A percentile compares a stretch with the other conserved stretches of the same genome.
Evolutionary conservation across 208 protist species (phyloP).

Genomic region (Leishmania amazonensis): DNA sequence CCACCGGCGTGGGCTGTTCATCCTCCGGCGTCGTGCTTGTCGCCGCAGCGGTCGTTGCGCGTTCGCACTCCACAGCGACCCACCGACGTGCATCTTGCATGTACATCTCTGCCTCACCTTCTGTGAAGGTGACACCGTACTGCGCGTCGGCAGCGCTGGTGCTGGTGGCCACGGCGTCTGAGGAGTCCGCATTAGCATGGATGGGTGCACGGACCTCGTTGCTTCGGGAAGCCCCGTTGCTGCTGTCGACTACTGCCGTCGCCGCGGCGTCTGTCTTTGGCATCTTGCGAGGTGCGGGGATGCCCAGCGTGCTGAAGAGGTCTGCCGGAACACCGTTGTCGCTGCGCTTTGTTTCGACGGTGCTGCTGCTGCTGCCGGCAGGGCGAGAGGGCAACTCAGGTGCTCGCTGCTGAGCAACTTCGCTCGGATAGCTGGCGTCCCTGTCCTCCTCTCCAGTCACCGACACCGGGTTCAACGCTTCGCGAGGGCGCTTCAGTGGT

Average conservation of each 20-base stretch:
- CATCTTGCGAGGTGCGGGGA: constrained; percentile 25
- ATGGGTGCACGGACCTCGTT: not conserved
- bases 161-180: not conserved
- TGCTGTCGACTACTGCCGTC: not conserved
- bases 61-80: constrained; percentile 34
- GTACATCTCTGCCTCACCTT: constrained; percentile 9
- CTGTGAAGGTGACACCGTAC: not conserved
- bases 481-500: constrained; percentile 25
- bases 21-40: not conserved
- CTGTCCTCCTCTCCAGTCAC: not conserved
- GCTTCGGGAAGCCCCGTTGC: not conserved
- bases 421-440: not conserved
- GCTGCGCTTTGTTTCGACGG: not conserved
- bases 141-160: not conserved
- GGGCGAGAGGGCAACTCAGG: not conserved
- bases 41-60: not conserved
- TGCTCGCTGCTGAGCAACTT: not conserved
- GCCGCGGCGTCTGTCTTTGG: constrained; percentile 7
- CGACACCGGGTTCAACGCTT: constrained; percentile 1
- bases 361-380: not conserved
- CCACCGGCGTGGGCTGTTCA: not conserved
- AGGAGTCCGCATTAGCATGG: not conserved
- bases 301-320: constrained; percentile 13
- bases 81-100: constrained; percentile 21
- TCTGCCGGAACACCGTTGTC: constrained; percentile 7